A percentile compares a stretch with the other conserved stretches of the same genome.
Conservation (phyloP, 1,284 basidiomycete genomes). For the Thecaphora thlaspeos region DNA sequence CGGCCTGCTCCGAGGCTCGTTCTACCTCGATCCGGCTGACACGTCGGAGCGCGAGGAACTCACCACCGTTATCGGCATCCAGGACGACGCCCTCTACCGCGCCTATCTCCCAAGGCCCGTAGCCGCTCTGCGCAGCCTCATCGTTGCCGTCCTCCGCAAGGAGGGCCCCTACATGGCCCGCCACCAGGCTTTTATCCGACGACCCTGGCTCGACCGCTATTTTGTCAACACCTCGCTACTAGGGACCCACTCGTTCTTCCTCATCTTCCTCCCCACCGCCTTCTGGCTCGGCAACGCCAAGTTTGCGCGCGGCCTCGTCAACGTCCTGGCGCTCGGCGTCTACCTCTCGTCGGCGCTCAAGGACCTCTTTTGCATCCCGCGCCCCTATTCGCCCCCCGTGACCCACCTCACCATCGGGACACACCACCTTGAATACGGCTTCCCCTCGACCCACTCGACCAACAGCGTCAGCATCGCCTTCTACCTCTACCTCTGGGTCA, state of each 20-base stretch:
- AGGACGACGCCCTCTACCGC: constrained; percentile 41
- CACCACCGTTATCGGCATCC: constrained; percentile 42
- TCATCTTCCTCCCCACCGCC: constrained; percentile 78
- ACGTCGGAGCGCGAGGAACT: constrained; percentile 17
- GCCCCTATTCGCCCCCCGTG: constrained; percentile 87
- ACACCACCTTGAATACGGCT: constrained; percentile 70
- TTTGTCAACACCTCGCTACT: constrained; percentile 87
- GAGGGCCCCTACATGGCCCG: constrained; percentile 34
- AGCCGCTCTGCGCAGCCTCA: constrained; percentile 25
- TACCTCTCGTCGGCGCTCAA: constrained; percentile 81
- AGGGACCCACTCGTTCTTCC: constrained; percentile 85
- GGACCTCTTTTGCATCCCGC: constrained; percentile 84
- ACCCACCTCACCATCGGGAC: constrained; percentile 67
- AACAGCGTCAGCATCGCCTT: constrained; percentile 81
- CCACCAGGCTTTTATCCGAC: constrained; percentile 28
- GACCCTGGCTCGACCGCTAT: constrained; percentile 74
- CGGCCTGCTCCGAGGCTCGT: constrained; percentile 31
- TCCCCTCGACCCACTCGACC: constrained; percentile 93
- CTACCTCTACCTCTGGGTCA: constrained; percentile 48
- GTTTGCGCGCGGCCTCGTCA: constrained; percentile 63
- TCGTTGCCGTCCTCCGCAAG: constrained; percentile 24
- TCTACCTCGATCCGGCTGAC: constrained; percentile 12
- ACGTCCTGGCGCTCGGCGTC: constrained; percentile 76
- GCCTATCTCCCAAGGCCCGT: constrained; percentile 35
- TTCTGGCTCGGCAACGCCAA: constrained; percentile 81